Percentiles rank a stretch among this genome's conserved stretches.
Conservation (phyloP, 805 yeast genomes). For the Metschnikowia lunata region DNA sequence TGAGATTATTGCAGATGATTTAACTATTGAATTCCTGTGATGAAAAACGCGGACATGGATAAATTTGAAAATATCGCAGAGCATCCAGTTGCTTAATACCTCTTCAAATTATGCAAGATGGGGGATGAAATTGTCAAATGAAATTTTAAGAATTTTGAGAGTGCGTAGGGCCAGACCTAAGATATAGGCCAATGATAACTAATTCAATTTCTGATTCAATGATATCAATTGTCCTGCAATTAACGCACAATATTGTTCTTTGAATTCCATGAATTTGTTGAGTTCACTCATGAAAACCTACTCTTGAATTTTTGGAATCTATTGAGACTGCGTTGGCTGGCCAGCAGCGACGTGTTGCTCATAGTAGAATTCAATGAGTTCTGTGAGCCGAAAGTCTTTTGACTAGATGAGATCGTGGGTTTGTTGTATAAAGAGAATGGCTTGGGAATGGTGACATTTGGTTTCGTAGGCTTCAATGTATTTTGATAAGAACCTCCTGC, state of each 20-base stretch:
- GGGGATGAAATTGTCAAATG: too few species aligned
- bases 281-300: constrained; percentile 16
- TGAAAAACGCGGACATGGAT: too few species aligned
- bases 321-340: constrained; percentile 22
- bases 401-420: constrained; percentile 41
- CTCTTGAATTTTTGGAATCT: constrained; percentile 33
- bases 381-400: constrained; percentile 21
- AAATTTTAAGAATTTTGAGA: too few species aligned
- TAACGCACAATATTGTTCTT: too few species aligned
- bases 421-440: constrained; percentile 27
- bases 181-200: too few species aligned
- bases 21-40: too few species aligned
- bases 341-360: constrained; percentile 15
- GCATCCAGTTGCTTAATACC: too few species aligned
- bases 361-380: constrained; percentile 9
- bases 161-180: too few species aligned
- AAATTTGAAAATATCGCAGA: too few species aligned
- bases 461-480: neutral
- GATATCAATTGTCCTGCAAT: too few species aligned
- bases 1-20: neutral
- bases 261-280: neutral
- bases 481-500: neutral
- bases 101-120: too few species aligned
- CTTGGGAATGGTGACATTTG: constrained; percentile 23
- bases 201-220: too few species aligned